Evolutionary conservation across 768 basidiomycete genomes (phyloP).

Genomic region (Chalciporus pseudorubinellus): DNA sequence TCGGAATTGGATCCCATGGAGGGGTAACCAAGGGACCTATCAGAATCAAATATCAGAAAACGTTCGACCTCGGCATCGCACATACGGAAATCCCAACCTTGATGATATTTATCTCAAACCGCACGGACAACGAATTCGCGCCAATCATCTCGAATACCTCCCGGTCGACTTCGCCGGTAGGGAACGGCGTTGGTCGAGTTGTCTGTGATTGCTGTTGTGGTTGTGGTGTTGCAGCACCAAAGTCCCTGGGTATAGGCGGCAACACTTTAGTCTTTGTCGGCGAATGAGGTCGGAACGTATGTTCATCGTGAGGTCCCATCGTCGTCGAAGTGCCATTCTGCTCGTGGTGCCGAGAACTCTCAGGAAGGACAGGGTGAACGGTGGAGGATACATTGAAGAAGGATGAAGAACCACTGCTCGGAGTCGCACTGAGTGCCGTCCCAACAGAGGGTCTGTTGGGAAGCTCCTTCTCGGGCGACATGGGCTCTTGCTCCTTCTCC

Average conservation of each 20-base stretch:
- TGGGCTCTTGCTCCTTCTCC: slow-evolving; percentile 40
- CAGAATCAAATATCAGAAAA: too few relatives aligned
- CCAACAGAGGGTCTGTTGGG: slow-evolving; percentile 42
- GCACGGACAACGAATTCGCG: slow-evolving; percentile 78
- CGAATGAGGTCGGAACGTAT: slow-evolving; percentile 43
- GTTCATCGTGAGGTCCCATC: slow-evolving; percentile 28
- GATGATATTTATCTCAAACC: slow-evolving; percentile 96
- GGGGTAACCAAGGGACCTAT: slow-evolving; percentile 90
- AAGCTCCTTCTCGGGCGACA: slow-evolving; percentile 45
- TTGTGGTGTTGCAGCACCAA: slow-evolving; percentile 29
- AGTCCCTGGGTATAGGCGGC: slow-evolving; percentile 81
- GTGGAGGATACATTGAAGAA: slow-evolving; percentile 79
- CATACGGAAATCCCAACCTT: slow-evolving; percentile 47
- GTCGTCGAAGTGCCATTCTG: slow-evolving; percentile 21
- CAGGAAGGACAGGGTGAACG: slow-evolving; percentile 40
- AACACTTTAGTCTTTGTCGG: slow-evolving; percentile 61
- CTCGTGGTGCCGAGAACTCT: slow-evolving; percentile 30
- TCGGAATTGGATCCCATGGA: slow-evolving; percentile 95
- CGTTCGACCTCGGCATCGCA: too few relatives aligned
- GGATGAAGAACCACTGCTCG: slow-evolving; percentile 76
- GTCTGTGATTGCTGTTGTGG: slow-evolving; percentile 28
- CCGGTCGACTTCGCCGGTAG: slow-evolving; percentile 64
- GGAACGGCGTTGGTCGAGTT: slow-evolving; percentile 52
- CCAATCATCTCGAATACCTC: slow-evolving; percentile 73
- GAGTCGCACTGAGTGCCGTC: slow-evolving; percentile 57